phyloP scores from a whole-genome alignment of 2,329 filamentous ascomycete species.

The Basipetospora chlamydospora region DNA sequence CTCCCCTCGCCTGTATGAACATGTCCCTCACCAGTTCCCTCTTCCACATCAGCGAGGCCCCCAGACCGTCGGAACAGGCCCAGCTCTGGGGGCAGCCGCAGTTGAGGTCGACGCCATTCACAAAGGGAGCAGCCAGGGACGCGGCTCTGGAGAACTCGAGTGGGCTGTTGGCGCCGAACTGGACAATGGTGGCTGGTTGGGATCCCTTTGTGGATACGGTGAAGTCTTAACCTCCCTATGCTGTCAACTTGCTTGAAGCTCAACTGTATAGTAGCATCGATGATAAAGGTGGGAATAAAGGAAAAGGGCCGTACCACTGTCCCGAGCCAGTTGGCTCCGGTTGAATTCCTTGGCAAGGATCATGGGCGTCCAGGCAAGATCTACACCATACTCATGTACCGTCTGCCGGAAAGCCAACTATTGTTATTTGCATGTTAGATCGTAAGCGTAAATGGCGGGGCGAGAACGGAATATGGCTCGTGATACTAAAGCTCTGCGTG shows the following conservation, averaged over 20 bases:
- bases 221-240: constrained; percentile 29
- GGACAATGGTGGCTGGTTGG: constrained; percentile 48
- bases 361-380: constrained; percentile 61
- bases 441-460: too few species aligned
- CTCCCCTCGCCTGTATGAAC: constrained; percentile 39
- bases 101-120: constrained; percentile 54
- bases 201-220: constrained; percentile 38
- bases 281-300: not conserved
- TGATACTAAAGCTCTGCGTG: too few species aligned
- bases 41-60: constrained; percentile 53
- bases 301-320: constrained; percentile 32
- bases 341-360: constrained; percentile 57
- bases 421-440: too few species aligned
- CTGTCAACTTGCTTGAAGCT: too few species aligned
- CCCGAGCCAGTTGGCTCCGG: constrained; percentile 41
- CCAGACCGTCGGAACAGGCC: constrained; percentile 54
- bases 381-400: constrained; percentile 47
- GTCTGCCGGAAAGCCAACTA: constrained; percentile 57
- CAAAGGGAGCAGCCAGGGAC: constrained; percentile 44
- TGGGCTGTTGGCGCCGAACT: constrained; percentile 50
- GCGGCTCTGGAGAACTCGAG: constrained; percentile 48
- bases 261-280: too few species aligned
- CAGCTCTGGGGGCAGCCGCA: constrained; percentile 61
- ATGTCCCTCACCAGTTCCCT: constrained; percentile 53
- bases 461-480: not conserved